phyloP scores from a whole-genome alignment of 2,329 filamentous ascomycete species.

The Akanthomyces uredinophilus region DNA sequence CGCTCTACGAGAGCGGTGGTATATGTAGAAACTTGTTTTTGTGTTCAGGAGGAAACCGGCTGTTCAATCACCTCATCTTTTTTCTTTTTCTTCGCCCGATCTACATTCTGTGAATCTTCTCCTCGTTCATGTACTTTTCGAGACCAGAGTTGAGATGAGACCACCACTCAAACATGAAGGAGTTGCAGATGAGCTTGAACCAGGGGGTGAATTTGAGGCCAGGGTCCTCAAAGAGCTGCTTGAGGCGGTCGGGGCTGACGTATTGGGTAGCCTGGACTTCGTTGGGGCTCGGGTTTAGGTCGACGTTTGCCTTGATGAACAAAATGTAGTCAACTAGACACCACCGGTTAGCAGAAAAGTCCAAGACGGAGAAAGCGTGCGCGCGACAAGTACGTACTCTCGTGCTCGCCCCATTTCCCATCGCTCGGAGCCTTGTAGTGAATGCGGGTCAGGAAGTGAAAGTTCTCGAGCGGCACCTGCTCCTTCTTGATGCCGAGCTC shows the following conservation, averaged over 20 bases:
- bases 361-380: not conserved
- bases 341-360: not conserved
- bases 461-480: conserved; percentile 86
- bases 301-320: conserved; percentile 92
- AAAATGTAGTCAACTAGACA: conserved; percentile 89
- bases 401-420: conserved; percentile 98
- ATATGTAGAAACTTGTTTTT: not conserved
- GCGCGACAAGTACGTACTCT: conserved; percentile 60
- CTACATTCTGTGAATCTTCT: conserved; percentile 79
- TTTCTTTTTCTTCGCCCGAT: not conserved
- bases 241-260: conserved; percentile 76
- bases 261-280: conserved; percentile 84
- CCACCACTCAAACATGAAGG: conserved; percentile 99
- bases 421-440: conserved; percentile 97
- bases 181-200: conserved; percentile 99
- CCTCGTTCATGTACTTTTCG: conserved; percentile 81
- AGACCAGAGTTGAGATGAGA: conserved; percentile 72
- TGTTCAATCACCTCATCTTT: not conserved
- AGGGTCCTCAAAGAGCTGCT: conserved; percentile 77
- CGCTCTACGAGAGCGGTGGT: conserved; percentile 11
- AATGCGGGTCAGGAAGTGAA: conserved; percentile 91
- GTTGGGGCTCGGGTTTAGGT: conserved; percentile 76
- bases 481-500: conserved; percentile 86
- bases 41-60: not conserved
- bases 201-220: conserved; percentile 87